phyloP scores from a whole-genome alignment of 2,329 filamentous ascomycete species.

The Apiospora phragmitis region DNA sequence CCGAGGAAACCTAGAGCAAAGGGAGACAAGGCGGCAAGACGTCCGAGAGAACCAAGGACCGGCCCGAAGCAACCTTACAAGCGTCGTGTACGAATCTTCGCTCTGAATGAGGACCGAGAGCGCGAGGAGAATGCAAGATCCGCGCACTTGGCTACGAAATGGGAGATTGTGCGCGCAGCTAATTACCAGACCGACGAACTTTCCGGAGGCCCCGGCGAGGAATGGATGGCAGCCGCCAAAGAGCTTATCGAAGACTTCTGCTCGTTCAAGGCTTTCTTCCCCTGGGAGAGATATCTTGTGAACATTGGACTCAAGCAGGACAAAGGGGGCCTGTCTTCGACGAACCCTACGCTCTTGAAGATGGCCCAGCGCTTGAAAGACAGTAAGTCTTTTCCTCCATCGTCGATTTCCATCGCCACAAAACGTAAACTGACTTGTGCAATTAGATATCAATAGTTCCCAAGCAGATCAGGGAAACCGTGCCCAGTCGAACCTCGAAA shows the following conservation, averaged over 20 bases:
- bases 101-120: constrained; percentile 28
- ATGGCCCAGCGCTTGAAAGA: constrained; percentile 58
- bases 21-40: neutral
- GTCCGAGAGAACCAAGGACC: neutral
- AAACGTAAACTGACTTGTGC: neutral
- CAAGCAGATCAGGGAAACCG: constrained; percentile 8
- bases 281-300: constrained; percentile 65
- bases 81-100: constrained; percentile 32
- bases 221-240: constrained; percentile 61
- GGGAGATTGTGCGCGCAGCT: constrained; percentile 39
- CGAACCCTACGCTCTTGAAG: constrained; percentile 48
- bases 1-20: neutral
- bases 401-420: too few relatives aligned
- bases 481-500: constrained; percentile 31
- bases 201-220: constrained; percentile 42
- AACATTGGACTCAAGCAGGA: constrained; percentile 51
- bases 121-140: constrained; percentile 32
- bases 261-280: constrained; percentile 63
- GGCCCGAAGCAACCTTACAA: constrained; percentile 12
- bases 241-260: constrained; percentile 64
- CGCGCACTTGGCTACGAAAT: constrained; percentile 33
- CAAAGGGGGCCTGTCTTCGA: constrained; percentile 27
- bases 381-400: constrained; percentile 39
- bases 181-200: constrained; percentile 21
- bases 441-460: constrained; percentile 32